Conservation (phyloP, 2,329 filamentous ascomycete genomes). For the Aureobasidium sp. region DNA sequence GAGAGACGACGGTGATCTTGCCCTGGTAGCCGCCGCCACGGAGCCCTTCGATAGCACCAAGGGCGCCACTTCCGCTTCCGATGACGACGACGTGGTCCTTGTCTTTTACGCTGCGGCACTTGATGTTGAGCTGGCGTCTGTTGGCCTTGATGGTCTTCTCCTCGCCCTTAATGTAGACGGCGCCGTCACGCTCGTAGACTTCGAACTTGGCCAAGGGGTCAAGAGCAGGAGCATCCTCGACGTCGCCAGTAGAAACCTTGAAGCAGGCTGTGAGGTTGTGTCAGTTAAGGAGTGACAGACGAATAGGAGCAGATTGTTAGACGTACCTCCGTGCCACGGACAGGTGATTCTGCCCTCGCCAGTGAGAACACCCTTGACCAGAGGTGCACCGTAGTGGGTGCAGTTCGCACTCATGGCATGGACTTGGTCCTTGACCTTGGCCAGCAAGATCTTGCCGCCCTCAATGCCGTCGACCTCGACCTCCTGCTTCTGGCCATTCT, state of each 20-base stretch:
- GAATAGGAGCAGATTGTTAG: not conserved
- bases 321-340: conserved; percentile 87
- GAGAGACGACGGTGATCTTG: conserved; percentile 72
- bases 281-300: conserved; percentile 15
- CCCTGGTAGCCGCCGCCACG: conserved; percentile 75
- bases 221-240: conserved; percentile 88
- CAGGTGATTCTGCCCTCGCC: conserved; percentile 79
- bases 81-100: conserved; percentile 71
- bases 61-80: conserved; percentile 76
- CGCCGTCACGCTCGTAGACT: conserved; percentile 71
- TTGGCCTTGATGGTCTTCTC: conserved; percentile 71
- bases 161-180: conserved; percentile 76
- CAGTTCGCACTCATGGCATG: conserved; percentile 80
- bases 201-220: conserved; percentile 81
- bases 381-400: conserved; percentile 83
- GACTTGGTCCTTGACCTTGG: conserved; percentile 68
- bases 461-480: conserved; percentile 86
- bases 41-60: conserved; percentile 76
- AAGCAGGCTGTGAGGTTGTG: conserved; percentile 83
- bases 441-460: conserved; percentile 75
- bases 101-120: conserved; percentile 51
- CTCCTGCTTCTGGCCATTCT: conserved; percentile 78
- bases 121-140: conserved; percentile 65
- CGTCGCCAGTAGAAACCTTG: conserved; percentile 78
- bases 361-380: conserved; percentile 78